Conservation (phyloP, 495 filamentous ascomycete genomes). For the Penicillium cataractarum region DNA sequence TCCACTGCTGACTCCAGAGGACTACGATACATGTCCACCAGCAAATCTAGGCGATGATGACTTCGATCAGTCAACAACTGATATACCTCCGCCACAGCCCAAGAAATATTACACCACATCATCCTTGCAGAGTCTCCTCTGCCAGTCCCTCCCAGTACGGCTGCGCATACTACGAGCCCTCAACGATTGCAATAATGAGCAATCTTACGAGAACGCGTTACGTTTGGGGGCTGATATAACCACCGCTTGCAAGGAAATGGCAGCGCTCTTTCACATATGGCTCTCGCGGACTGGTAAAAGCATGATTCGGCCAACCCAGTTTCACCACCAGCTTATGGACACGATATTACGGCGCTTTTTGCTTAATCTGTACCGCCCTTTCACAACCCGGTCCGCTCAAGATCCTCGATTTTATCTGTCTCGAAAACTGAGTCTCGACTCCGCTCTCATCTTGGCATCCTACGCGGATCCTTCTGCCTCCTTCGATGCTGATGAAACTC, state of each 20-base stretch:
- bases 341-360: slow-evolving; percentile 51
- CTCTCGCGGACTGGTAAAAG: not conserved
- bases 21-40: slow-evolving; percentile 56
- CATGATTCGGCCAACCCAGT: slow-evolving; percentile 30
- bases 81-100: slow-evolving; percentile 30
- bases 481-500: slow-evolving; percentile 25
- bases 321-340: slow-evolving; percentile 32
- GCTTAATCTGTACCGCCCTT: slow-evolving; percentile 50
- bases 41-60: slow-evolving; percentile 58
- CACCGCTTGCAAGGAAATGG: slow-evolving; percentile 29
- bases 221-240: slow-evolving; percentile 37
- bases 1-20: slow-evolving; percentile 49
- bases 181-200: slow-evolving; percentile 44
- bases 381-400: slow-evolving; percentile 40
- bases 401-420: slow-evolving; percentile 55
- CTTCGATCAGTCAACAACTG: slow-evolving; percentile 36
- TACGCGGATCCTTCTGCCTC: slow-evolving; percentile 19
- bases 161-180: slow-evolving; percentile 42
- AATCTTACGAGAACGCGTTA: slow-evolving; percentile 48
- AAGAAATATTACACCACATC: slow-evolving; percentile 45
- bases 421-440: slow-evolving; percentile 49
- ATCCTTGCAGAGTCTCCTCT: slow-evolving; percentile 50
- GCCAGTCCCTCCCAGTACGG: slow-evolving; percentile 44
- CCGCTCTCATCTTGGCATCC: slow-evolving; percentile 46
- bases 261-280: slow-evolving; percentile 12